Evolutionary conservation across 495 filamentous ascomycete genomes (phyloP).

Genomic region (Cladorrhinum samala): DNA sequence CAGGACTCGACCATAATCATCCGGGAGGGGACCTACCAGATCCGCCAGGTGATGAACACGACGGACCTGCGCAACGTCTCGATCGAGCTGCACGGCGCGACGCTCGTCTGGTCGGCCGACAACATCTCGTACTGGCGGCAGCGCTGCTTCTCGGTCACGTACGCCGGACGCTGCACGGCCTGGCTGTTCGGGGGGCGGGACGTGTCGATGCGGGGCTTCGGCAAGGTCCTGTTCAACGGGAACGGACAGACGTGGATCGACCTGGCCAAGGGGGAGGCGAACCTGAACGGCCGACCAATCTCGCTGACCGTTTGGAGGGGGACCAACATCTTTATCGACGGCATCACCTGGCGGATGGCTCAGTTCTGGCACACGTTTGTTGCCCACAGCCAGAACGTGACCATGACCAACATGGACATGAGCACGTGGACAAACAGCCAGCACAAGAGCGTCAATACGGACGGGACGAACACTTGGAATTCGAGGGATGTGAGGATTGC

Average conservation of each 20-base stretch:
- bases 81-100: conserved; percentile 37
- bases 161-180: conserved; percentile 33
- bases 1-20: conserved; percentile 32
- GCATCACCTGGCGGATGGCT: conserved; percentile 35
- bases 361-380: conserved; percentile 44
- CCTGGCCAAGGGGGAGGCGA: conserved; percentile 27
- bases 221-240: conserved; percentile 36
- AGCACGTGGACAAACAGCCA: conserved; percentile 27
- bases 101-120: conserved; percentile 32
- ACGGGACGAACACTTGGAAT: conserved; percentile 40
- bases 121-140: conserved; percentile 37
- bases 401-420: conserved; percentile 42
- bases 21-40: conserved; percentile 34
- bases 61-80: conserved; percentile 32
- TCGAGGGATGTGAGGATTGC: conserved; percentile 32
- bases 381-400: conserved; percentile 37
- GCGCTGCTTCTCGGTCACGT: conserved; percentile 31
- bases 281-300: conserved; percentile 36
- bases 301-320: conserved; percentile 34
- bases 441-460: conserved; percentile 36
- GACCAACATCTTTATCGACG: conserved; percentile 37
- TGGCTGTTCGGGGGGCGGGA: conserved; percentile 37
- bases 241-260: conserved; percentile 43
- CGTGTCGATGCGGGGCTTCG: conserved; percentile 32
- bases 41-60: conserved; percentile 40